Percentiles rank a stretch among this genome's conserved stretches.
Conservation (phyloP, 1,139 yeast species). For the Saccharomyces hybrid region DNA sequence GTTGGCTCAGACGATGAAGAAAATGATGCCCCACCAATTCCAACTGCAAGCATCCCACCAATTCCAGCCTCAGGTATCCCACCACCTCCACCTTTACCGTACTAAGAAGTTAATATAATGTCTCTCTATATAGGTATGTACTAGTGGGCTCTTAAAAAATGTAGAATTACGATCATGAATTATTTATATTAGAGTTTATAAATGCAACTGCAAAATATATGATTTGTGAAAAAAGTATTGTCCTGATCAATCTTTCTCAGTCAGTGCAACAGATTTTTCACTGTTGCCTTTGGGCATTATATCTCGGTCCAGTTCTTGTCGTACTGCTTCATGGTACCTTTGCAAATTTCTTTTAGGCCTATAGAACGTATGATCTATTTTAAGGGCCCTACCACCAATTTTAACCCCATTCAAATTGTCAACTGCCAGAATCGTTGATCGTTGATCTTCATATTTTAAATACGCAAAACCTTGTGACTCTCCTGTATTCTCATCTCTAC, state of each 20-base stretch:
- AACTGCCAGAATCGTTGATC: conserved; percentile 76
- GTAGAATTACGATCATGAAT: neutral
- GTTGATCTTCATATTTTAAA: conserved; percentile 72
- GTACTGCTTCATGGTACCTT: conserved; percentile 30
- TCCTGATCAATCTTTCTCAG: neutral
- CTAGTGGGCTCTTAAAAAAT: neutral
- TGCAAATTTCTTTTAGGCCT: conserved; percentile 46
- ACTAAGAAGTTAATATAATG: neutral
- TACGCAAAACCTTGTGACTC: conserved; percentile 73
- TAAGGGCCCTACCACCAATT: conserved; percentile 49
- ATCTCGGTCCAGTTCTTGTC: conserved; percentile 23
- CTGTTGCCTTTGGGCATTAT: conserved; percentile 4
- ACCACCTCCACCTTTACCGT: conserved; percentile 31
- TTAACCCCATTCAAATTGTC: conserved; percentile 78
- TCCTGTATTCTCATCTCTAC: conserved; percentile 63
- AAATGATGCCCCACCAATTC: conserved; percentile 8
- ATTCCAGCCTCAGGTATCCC: conserved; percentile 23
- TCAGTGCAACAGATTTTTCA: neutral
- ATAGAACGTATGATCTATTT: conserved; percentile 74
- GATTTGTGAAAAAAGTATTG: neutral
- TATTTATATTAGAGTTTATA: neutral
- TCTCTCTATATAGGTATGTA: neutral
- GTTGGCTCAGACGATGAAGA: conserved; percentile 30
- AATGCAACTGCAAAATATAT: neutral
- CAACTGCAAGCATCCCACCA: conserved; percentile 10